phyloP scores from a whole-genome alignment of 441 rosid genomes.

The Erodium texanum region DNA sequence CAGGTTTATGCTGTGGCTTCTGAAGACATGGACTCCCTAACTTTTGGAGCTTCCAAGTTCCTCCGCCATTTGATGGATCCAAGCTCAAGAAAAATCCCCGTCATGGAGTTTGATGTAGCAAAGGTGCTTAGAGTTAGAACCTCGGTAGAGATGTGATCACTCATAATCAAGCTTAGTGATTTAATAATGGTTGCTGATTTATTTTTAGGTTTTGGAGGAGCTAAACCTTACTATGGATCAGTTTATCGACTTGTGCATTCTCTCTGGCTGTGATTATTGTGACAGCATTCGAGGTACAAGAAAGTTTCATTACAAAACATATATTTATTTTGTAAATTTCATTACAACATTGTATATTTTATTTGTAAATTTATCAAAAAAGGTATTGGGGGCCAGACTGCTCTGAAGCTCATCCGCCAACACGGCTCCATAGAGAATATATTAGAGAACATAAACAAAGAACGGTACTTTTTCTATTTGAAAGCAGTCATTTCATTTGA shows the following conservation, averaged over 20 bases:
- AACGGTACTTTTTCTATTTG: conserved; percentile 35
- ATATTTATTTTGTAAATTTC: neutral
- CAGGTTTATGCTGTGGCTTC: conserved; percentile 70
- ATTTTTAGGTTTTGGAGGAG: conserved; percentile 69
- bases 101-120: conserved; percentile 81
- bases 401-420: conserved; percentile 87
- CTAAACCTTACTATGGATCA: conserved; percentile 88
- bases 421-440: conserved; percentile 82
- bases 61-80: conserved; percentile 99
- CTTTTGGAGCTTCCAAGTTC: conserved; percentile 87
- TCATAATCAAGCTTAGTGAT: neutral
- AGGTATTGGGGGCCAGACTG: conserved; percentile 94
- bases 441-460: conserved; percentile 73
- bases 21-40: conserved; percentile 98
- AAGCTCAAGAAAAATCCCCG: conserved; percentile 87
- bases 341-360: no score
- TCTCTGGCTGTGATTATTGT: conserved; percentile 96
- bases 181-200: neutral
- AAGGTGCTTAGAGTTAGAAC: conserved; percentile 9
- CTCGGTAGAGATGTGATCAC: neutral
- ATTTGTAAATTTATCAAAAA: neutral
- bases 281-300: conserved; percentile 82
- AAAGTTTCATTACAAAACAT: conserved; percentile 8
- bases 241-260: conserved; percentile 89
- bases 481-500: neutral